phyloP scores from a whole-genome alignment of 805 yeast species.

The Starmerella roubikii region DNA sequence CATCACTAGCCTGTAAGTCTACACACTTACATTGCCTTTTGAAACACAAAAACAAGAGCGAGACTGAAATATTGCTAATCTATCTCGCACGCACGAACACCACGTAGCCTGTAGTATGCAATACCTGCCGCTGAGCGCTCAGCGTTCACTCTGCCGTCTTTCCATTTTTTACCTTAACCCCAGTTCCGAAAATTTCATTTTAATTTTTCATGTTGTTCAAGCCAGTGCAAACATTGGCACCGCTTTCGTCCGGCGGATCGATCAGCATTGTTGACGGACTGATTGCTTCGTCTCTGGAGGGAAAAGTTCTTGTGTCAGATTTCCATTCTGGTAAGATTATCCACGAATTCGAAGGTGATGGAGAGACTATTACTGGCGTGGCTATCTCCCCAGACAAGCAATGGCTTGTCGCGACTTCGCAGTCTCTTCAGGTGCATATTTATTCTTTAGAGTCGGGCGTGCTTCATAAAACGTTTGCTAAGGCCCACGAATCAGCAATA shows the following conservation, averaged over 20 bases:
- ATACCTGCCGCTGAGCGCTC: too few species aligned
- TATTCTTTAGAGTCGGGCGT: conserved; percentile 28
- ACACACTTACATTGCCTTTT: too few species aligned
- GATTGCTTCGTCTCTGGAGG: conserved; percentile 68
- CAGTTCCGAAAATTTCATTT: too few species aligned
- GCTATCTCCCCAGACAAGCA: conserved; percentile 64
- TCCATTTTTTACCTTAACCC: too few species aligned
- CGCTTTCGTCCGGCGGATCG: conserved; percentile 79
- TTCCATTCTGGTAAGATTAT: conserved; percentile 43
- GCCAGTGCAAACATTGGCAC: conserved; percentile 35
- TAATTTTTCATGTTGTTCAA: conserved; percentile 17
- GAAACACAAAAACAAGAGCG: too few species aligned
- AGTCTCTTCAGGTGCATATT: conserved; percentile 67
- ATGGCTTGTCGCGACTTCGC: conserved; percentile 58
- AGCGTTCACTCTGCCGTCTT: too few species aligned
- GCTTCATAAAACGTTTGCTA: conserved; percentile 18
- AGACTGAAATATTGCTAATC: too few species aligned
- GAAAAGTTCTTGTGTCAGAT: conserved; percentile 60
- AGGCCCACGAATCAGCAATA: conserved; percentile 55
- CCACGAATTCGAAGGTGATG: conserved; percentile 69
- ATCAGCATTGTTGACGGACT: conserved; percentile 51
- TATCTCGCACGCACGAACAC: too few species aligned
- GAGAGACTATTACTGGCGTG: conserved; percentile 61
- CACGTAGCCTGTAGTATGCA: too few species aligned
- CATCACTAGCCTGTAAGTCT: too few species aligned